phyloP scores from a whole-genome alignment of 2,329 filamentous ascomycete genomes.

The Acephala macrosclerotiorum region DNA sequence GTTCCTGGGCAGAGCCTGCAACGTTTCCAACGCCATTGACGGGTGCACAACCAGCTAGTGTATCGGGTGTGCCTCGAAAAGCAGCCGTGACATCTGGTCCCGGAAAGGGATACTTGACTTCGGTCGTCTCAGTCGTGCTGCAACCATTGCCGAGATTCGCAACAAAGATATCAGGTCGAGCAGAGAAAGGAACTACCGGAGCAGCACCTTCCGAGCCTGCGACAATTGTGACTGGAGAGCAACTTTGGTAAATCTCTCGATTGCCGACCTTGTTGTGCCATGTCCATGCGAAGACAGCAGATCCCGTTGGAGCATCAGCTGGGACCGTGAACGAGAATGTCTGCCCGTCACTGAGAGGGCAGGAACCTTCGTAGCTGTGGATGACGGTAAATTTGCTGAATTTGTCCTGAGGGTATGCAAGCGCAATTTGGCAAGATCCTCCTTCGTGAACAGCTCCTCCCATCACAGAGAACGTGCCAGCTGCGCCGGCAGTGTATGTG shows the following conservation, averaged over 20 bases:
- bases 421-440: conserved; percentile 1
- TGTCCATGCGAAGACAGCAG: conserved; percentile 6
- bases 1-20: too few relatives aligned
- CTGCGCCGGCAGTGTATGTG: background rate
- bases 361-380: conserved; percentile 4
- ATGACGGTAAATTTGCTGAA: conserved; percentile 5
- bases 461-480: background rate
- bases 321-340: background rate
- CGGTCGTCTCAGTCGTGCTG: background rate
- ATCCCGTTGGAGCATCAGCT: conserved; percentile 3
- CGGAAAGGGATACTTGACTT: background rate
- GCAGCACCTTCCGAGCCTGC: background rate
- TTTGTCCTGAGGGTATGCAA: background rate
- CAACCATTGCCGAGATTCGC: conserved; percentile 8
- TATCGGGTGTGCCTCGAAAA: background rate
- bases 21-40: conserved; percentile 4
- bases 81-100: background rate
- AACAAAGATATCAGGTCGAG: conserved; percentile 6
- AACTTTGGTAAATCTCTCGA: conserved; percentile 1
- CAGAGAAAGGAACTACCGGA: background rate
- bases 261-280: conserved; percentile 9
- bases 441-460: background rate
- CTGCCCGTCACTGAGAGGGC: background rate
- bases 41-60: background rate
- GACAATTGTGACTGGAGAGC: background rate